Conservation (phyloP, 345 rosid species). For the Reutealis trisperma region DNA sequence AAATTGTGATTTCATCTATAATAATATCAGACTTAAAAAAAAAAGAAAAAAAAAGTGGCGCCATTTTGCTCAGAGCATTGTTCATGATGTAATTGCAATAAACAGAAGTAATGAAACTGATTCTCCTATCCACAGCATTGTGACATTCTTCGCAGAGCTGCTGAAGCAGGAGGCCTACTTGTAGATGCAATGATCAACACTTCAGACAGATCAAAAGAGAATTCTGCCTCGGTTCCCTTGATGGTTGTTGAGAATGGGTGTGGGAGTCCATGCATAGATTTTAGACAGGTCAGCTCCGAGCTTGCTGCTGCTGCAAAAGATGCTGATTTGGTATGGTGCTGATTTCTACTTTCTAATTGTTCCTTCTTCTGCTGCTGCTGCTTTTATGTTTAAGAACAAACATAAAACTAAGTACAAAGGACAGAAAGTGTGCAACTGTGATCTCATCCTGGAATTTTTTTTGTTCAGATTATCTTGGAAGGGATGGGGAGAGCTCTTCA, state of each 20-base stretch:
- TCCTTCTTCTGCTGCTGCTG: no score
- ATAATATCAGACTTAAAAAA: neutral
- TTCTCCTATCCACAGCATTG: slow-evolving; percentile 65
- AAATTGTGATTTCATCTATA: neutral
- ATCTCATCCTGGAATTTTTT: neutral
- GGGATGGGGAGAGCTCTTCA: slow-evolving; percentile 99
- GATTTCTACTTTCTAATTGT: slow-evolving; percentile 7
- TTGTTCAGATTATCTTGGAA: slow-evolving; percentile 78
- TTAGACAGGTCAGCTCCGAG: slow-evolving; percentile 99
- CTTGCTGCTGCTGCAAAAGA: slow-evolving; percentile 90
- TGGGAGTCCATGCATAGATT: slow-evolving; percentile 97
- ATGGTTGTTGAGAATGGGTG: slow-evolving; percentile 99
- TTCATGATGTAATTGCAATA: neutral
- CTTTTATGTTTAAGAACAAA: slow-evolving; percentile 11
- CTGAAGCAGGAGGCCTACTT: slow-evolving; percentile 90
- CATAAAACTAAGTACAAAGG: neutral
- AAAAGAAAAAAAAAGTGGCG: neutral
- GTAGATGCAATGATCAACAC: slow-evolving; percentile 88
- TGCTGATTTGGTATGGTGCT: slow-evolving; percentile 82
- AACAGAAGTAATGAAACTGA: slow-evolving; percentile 15
- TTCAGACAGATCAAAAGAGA: slow-evolving; percentile 61
- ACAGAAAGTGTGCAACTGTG: neutral
- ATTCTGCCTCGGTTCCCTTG: slow-evolving; percentile 69
- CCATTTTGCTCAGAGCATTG: neutral
- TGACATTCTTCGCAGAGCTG: slow-evolving; percentile 92